A percentile compares a stretch with the other conserved stretches of the same genome.
Evolutionary conservation across 441 rosid genomes (phyloP).

Genomic region (Corymbia citriodora): DNA sequence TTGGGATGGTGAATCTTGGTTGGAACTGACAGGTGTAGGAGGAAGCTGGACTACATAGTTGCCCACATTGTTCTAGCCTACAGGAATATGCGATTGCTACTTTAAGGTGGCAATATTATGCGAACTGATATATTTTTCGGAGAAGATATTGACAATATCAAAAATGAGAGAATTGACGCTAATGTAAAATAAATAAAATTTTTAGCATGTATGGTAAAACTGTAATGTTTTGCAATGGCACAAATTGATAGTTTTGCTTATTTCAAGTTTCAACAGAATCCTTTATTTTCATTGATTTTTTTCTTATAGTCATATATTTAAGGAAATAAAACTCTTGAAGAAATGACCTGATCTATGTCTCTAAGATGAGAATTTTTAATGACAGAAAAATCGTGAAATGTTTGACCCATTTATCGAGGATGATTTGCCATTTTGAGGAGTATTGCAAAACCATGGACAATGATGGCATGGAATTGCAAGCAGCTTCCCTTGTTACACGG

Average conservation of each 20-base stretch:
- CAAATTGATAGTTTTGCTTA: neutral
- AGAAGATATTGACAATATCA: neutral
- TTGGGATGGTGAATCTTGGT: neutral
- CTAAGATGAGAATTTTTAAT: slow-evolving; percentile 13
- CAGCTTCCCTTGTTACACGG: slow-evolving; percentile 80
- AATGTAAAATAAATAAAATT: neutral
- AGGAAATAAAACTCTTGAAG: neutral
- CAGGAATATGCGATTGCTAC: neutral
- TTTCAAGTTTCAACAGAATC: neutral
- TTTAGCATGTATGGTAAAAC: neutral
- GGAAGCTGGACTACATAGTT: neutral
- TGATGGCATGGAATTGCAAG: slow-evolving; percentile 94
- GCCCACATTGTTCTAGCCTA: neutral
- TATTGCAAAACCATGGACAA: slow-evolving; percentile 74
- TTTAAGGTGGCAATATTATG: neutral
- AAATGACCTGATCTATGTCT: neutral
- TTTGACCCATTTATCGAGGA: slow-evolving; percentile 96
- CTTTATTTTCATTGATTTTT: neutral
- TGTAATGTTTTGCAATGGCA: neutral
- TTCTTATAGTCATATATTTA: neutral
- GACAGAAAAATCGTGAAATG: slow-evolving; percentile 69
- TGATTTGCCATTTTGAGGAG: slow-evolving; percentile 81
- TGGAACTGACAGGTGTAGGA: neutral
- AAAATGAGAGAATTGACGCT: neutral
- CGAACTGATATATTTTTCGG: neutral